Evolutionary conservation across 2,329 filamentous ascomycete genomes (phyloP), one percentile per base, ranked within the genome.

Genomic region (Diaporthe sp.): DNA sequence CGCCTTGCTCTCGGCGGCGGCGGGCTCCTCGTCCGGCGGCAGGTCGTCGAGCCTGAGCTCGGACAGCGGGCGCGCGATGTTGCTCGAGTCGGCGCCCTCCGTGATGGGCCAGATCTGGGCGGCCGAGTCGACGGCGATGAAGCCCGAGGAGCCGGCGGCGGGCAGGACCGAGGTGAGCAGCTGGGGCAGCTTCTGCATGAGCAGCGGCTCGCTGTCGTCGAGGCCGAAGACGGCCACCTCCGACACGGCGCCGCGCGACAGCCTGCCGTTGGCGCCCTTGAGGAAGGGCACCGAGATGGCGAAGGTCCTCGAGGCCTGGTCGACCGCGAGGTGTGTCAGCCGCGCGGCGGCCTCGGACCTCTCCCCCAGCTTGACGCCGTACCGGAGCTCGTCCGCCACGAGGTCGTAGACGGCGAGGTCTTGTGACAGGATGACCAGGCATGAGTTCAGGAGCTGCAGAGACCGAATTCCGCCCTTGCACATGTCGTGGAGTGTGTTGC

Each of bases 331-430:
- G 74, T 94, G 92, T 73, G 90, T 86, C 77, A 92, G 84, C 62
- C 89, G 83, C 75, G 84, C 82, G 68, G 83, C 82, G 74, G 84
- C 80, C 28, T 82, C 81, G n/a, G 83, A 79, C 13, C 82, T 80
- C 69, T 87, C 83, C 53, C 84, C 87, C 19, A 95, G 85, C 37
- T 89, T 85, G 69, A 94, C 87, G 67, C 91, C 91, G 80, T 93
- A 95, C 49, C 91, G 89, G 62, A 96, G 88, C 79, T 93, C 89
- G 79, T 98, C 94, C 69, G 92, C 88, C 10, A 98, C 94, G 15
- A 97, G 89, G 82, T 99, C 94, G 87, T 95, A 98, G 49, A 98
- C 92, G 55, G 91, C 88, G 12, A 98, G 88, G 39, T 91, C 89
- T 58, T 93, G 89, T 0, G 95, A 95, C 1, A 98, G 86, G 61